phyloP scores from a whole-genome alignment of 2,329 filamentous ascomycete species.

The Penicillium polonicum region DNA sequence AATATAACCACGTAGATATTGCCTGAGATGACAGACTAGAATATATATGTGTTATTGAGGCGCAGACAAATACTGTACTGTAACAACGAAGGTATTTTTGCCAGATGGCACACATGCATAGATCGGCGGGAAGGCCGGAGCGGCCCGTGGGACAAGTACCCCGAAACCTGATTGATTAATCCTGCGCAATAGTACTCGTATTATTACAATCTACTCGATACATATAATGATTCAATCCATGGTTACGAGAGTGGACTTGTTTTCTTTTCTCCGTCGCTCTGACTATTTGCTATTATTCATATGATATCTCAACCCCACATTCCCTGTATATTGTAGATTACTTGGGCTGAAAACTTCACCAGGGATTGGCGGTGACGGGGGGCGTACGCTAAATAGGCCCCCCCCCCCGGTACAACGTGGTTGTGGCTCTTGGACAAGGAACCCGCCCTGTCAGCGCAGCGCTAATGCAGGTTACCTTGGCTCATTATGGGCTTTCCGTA shows the following conservation, averaged over 20 bases:
- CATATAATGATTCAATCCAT: conserved; percentile 5
- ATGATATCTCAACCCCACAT: background rate
- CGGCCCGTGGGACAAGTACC: conserved; percentile 31
- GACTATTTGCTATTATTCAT: background rate
- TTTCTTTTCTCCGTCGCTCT: background rate
- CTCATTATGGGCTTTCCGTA: conserved; percentile 28
- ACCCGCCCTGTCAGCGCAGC: conserved; percentile 30
- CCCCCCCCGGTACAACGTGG: conserved; percentile 24
- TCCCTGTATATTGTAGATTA: background rate
- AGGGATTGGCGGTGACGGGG: conserved; percentile 18
- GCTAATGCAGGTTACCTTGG: conserved; percentile 42
- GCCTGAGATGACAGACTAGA: background rate
- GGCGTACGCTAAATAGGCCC: conserved; percentile 2
- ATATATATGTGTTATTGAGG: background rate
- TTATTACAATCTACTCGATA: conserved; percentile 4
- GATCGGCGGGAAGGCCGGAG: conserved; percentile 32
- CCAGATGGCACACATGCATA: conserved; percentile 28
- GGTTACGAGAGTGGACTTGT: background rate
- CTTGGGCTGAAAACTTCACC: background rate
- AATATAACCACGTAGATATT: too few relatives aligned
- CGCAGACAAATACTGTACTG: background rate
- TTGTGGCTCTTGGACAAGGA: conserved; percentile 26
- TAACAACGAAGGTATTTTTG: conserved; percentile 5
- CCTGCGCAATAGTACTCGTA: conserved; percentile 18
- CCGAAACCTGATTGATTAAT: conserved; percentile 17